Percentiles rank a stretch among this genome's conserved stretches.
These are phyloP conservation scores for Ophiostoma perfectum DNA, from an alignment of 2,329 filamentous ascomycete genomes.

Conservation along the genomic window DNA sequence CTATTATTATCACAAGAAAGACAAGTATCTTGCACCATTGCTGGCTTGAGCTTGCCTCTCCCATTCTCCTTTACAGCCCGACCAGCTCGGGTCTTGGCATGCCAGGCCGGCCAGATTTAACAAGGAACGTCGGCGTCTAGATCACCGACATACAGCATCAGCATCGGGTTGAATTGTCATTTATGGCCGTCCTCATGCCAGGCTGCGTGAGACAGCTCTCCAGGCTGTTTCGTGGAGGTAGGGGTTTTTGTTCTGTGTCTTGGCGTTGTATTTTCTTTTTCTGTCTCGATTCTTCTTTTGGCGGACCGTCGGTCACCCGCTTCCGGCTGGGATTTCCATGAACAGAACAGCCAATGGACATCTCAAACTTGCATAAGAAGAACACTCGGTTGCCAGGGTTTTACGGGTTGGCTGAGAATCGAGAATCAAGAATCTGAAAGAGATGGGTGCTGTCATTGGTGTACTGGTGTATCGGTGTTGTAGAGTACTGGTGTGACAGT, in stretches of 20 bases:
- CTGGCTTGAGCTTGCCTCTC: not conserved
- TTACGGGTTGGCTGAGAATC: not conserved
- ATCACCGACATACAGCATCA: not conserved
- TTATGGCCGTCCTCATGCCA: not conserved
- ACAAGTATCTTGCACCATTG: not conserved
- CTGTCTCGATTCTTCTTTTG: too few species aligned
- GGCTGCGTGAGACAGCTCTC: not conserved
- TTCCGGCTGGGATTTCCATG: too few species aligned
- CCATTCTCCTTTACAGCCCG: not conserved
- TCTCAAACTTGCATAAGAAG: too few species aligned
- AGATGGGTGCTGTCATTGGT: not conserved
- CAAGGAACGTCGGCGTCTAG: not conserved
- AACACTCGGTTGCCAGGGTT: too few species aligned
- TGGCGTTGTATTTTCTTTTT: not conserved
- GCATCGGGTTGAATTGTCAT: not conserved
- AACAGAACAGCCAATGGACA: too few species aligned
- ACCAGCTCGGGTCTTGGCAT: not conserved
- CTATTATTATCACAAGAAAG: not conserved
- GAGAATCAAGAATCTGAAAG: not conserved
- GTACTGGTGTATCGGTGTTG: not conserved
- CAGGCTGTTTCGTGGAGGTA: too few species aligned
- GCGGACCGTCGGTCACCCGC: too few species aligned
- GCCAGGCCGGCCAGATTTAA: not conserved
- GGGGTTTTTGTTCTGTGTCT: not conserved
- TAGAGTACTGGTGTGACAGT: too few species aligned